Evolutionary conservation across 2,329 filamentous ascomycete species (phyloP), one percentile per base, ranked within the genome.

Genomic region (Alternaria atra): DNA sequence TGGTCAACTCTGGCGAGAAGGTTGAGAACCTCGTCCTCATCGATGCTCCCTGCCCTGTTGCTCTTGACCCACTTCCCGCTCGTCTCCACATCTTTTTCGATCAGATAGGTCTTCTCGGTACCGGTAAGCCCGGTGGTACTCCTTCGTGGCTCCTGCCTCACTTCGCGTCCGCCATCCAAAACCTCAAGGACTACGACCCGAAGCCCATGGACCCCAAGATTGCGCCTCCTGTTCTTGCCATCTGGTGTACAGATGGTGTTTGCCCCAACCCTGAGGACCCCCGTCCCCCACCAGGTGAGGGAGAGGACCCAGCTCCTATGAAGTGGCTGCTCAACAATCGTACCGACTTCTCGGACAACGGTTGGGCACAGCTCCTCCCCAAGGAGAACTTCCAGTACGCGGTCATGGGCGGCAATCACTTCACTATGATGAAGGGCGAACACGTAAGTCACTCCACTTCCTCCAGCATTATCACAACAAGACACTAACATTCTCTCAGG

Each of bases 181-280:
- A 89, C 15, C 81, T 93, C 30, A 89, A 88, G 70, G 87, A 86
- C 73, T 93, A 93, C 78, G 85, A 88, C 12, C 87, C 90, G 6
- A 84, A 85, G 68, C 87, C 87, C 3, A 87, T 91, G 72, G 82
- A 89, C 35, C 81, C 83, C 47, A 84, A 83, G 7, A 84, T 82
- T 63, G 86, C 85, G 39, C 89, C 90, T 39, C 84, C 86, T 23
- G 87, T 89, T 3, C 86, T 86, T 65, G 83, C 87, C 39, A 87
- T 93, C 68, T 93, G 90, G 88, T 91, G 89, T 72, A 86, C 88
- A 64, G 89, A 93, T 60, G 90, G 90, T 63, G 89, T 93, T 4
- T 91, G 89, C 81, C 86, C 89, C 65, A 81, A 86, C 56, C 87
- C 89, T 6, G 84, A 85, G 50, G 89, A 91, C 75, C 89, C 89